Evolutionary conservation across 2,329 filamentous ascomycete species (phyloP), one percentile per base, ranked within the genome.

Genomic region (Stachybotrys elegans): DNA sequence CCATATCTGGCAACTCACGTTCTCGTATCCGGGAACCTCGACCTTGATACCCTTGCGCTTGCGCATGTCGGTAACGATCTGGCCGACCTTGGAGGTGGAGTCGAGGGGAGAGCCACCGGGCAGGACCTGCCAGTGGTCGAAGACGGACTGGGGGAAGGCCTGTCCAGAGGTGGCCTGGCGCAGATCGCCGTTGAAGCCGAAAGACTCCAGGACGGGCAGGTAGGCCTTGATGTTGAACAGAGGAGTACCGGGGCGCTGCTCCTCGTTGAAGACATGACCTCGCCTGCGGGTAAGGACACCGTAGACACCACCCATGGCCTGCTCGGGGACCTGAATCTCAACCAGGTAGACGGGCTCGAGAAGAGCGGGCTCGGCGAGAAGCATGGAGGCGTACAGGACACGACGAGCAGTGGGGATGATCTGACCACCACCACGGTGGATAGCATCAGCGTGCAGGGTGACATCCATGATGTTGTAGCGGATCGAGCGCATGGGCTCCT

Each of bases 21-120:
- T 95, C 69, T 89, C 88, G 77, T 90, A 84, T 69, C 86, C 88
- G 62, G 93, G 92, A 69, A 96, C 87, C 63, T 89, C 82, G 66
- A 86, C 76, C 89, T 98, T 98, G 81, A 98, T 79, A 89, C 92
- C 93, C 89, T 98, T 98, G 76, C 92, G 88, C 85, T 96, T 96
- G 69, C 93, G 90, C 86, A 94, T 95, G 48, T 85, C 81, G 68
- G 78, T 75, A 61, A 97, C 89, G 61, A 96, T 78, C 68, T 81
- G 71, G 69, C 91, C 93, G 62, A 86, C 80, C 81, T 91, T 88
- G 65, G 81, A 83, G 63, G 83, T 85, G 67, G 72, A 57, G 74
- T 98, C 92, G 65, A 96, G 81, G 58, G 88, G 84, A 59, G 87
- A 93, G 62, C 93, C 93, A 84, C 92, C 92, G 60, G 91, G 88